Conservation (phyloP, 2,329 filamentous ascomycete genomes). For the Colletotrichum paranaense region DNA sequence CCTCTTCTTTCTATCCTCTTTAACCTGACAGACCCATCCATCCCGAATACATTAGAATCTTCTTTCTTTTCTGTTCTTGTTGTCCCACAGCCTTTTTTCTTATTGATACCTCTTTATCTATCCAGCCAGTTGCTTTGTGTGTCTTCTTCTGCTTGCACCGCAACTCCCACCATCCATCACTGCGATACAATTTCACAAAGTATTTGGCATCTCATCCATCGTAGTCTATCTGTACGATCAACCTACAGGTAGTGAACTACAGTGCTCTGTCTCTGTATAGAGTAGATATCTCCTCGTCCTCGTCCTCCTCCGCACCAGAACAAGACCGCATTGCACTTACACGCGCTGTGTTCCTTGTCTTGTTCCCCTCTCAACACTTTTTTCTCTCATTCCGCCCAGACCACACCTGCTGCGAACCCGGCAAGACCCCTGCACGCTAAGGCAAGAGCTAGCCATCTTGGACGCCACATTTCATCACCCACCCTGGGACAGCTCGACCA, state of each 20-base stretch:
- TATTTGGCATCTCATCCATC: neutral
- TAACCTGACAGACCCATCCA: conserved; percentile 23
- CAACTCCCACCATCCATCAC: neutral
- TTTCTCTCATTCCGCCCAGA: conserved; percentile 22
- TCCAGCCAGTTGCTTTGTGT: neutral
- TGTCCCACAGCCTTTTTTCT: neutral
- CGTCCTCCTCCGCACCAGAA: neutral
- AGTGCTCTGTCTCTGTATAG: neutral
- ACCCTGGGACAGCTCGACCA: conserved; percentile 27
- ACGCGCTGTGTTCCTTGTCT: conserved; percentile 26
- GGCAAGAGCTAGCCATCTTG: conserved; percentile 24
- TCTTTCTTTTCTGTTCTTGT: neutral
- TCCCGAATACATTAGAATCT: conserved; percentile 3
- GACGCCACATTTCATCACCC: conserved; percentile 35
- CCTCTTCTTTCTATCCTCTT: conserved; percentile 27
- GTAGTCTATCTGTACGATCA: neutral
- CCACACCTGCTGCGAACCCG: conserved; percentile 20
- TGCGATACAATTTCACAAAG: neutral
- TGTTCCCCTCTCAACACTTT: conserved; percentile 30
- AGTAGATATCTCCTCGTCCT: neutral
- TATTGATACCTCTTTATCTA: neutral
- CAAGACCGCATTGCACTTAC: conserved; percentile 20
- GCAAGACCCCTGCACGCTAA: conserved; percentile 32
- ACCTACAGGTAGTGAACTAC: neutral
- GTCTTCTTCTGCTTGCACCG: neutral